Base-by-base conservation (phyloP, 805 yeast species). In the Candida andamanensis region DNA sequence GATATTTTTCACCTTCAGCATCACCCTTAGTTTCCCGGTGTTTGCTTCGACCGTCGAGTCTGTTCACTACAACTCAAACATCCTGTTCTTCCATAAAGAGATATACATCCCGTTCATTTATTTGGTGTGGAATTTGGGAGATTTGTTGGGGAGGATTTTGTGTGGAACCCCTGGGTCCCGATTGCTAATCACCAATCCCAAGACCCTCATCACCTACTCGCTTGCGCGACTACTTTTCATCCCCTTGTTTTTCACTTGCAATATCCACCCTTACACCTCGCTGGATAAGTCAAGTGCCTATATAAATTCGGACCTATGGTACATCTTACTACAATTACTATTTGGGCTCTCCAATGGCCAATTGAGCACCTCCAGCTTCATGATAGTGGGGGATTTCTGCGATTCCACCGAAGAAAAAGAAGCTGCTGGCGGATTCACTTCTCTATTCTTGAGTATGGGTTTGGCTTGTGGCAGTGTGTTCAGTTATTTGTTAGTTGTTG, bases 391-490 rank as follows among this genome's bases (percentile, higher is more conserved):
- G 0, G 62, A 67, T 12, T 70, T 67, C 36, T 62, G 76, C 32
- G 80, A 74, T 19, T 67, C 69, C 1, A 85, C 77, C 20, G 69
- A 70, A 14, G 90, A 85, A 47, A 78, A 77, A 52, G 85, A 85
- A 37, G 95, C 96, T 1, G 95, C 97, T 1, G 96, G 96, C 27
- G 97, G 97, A 3, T 84, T 89, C 52, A 80, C 95, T 27, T 78
- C 86, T 1, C 76, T 89, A 15, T 77, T 85, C 43, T 72, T 89
- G 31, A 78, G 89, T 35, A 50, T 77, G 8, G 96, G 96, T 0
- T 67, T 90, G 30, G 77, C 92, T 0, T 61, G 69, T 2, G 98
- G 98, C 4, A 79, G 95, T 37, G 39, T 86, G 1, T 49, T 78
- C 33, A 83, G 95, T 47, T 90, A 86, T 48, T 40, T 75, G 2